Conservation (phyloP, 306 rosid genomes). For the Acacia acuminata region DNA sequence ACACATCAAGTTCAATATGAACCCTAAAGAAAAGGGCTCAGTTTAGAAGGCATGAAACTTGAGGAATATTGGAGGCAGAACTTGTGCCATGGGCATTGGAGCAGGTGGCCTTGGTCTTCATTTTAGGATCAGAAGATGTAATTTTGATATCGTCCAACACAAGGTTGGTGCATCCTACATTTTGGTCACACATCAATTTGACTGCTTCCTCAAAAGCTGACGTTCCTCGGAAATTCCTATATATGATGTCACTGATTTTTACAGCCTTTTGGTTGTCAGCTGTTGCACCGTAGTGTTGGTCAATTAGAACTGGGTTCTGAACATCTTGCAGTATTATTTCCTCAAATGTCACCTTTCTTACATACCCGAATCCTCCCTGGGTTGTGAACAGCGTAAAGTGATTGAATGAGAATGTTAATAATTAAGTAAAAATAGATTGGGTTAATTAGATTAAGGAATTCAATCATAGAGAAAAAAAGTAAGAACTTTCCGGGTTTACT, state of each 20-base stretch:
- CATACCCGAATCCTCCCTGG: conserved; percentile 60
- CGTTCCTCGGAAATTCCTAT: conserved; percentile 40
- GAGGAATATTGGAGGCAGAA: conserved; percentile 4
- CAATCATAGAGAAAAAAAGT: background rate
- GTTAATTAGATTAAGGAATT: background rate
- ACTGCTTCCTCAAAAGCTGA: conserved; percentile 27
- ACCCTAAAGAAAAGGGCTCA: background rate
- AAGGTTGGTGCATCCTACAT: conserved; percentile 35
- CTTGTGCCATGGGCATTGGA: conserved; percentile 28
- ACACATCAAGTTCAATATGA: background rate
- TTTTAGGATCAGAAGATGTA: background rate
- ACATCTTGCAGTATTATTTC: conserved; percentile 30
- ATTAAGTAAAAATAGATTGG: background rate
- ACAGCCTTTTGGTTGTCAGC: background rate
- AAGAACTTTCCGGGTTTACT: background rate
- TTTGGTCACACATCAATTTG: conserved; percentile 28
- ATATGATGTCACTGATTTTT: conserved; percentile 46
- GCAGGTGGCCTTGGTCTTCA: conserved; percentile 20
- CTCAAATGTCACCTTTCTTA: conserved; percentile 44
- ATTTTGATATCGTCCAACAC: conserved; percentile 23
- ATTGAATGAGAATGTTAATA: background rate
- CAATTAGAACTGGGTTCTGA: conserved; percentile 41
- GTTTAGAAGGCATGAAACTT: conserved; percentile 36
- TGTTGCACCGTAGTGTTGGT: conserved; percentile 34
- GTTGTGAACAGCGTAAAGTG: background rate